Evolutionary conservation across 2,329 filamentous ascomycete genomes (phyloP).

Genomic region (Penicillium crustosum): DNA sequence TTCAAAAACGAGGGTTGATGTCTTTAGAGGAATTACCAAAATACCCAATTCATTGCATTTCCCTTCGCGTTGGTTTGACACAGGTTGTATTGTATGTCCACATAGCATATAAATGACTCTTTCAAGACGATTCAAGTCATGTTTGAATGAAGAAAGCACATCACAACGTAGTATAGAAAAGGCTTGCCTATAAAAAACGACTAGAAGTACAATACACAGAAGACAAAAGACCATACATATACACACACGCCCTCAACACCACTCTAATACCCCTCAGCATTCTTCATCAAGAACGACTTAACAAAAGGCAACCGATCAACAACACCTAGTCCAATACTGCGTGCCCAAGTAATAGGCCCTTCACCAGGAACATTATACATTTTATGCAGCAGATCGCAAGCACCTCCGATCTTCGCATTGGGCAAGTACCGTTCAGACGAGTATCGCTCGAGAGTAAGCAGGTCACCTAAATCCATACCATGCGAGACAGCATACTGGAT

Average conservation of each 20-base stretch:
- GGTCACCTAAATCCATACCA: slow-evolving; percentile 81
- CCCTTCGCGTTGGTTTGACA: not conserved
- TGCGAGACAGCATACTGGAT: slow-evolving; percentile 76
- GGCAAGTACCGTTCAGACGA: slow-evolving; percentile 75
- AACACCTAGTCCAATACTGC: slow-evolving; percentile 72
- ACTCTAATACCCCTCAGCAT: slow-evolving; percentile 46
- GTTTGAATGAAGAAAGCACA: not conserved
- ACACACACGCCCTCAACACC: not conserved
- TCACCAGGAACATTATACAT: slow-evolving; percentile 74
- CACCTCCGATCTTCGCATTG: slow-evolving; percentile 76
- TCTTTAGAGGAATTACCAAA: slow-evolving; percentile 5
- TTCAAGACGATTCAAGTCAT: not conserved
- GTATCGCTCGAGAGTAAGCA: slow-evolving; percentile 78
- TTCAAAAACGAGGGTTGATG: not conserved
- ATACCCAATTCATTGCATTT: slow-evolving; percentile 17
- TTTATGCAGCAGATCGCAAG: slow-evolving; percentile 87
- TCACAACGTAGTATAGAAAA: not conserved
- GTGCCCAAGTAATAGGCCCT: slow-evolving; percentile 75
- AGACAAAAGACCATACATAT: slow-evolving; percentile 6
- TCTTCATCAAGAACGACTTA: slow-evolving; percentile 83
- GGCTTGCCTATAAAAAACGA: slow-evolving; percentile 9
- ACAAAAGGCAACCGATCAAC: slow-evolving; percentile 73
- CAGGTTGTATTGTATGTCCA: not conserved
- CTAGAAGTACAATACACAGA: slow-evolving; percentile 22
- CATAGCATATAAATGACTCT: not conserved